Evolutionary conservation across 169 alveolate species (phyloP), one percentile per base, ranked within the genome.

Genomic region (Theileria sp.): DNA sequence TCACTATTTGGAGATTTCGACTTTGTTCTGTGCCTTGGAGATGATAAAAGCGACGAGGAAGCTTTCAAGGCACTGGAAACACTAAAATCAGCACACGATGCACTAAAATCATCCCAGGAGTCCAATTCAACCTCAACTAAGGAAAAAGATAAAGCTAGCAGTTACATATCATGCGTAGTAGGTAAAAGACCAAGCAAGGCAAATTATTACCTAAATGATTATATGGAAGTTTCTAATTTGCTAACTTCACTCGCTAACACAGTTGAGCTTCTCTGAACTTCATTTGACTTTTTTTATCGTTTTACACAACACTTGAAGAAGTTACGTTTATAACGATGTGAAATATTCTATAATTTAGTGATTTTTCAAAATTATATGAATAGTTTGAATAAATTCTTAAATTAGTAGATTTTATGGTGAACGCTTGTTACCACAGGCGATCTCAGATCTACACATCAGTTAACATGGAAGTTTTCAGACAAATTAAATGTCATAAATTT

Each of bases 161-260:
- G 64, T 15, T 77, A 69, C 82, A 77, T 84, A 8, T 77, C 90
- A 26, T 77, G 88, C 49, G 71, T 78, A 8, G 86, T 84, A 30
- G 90, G 90, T 4, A 84, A 68, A 73, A 84, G 78, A 44, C 90
- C 90, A 17, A 84, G 87, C 81, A 84, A 84, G 77, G 90, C 90
- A 44, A 77, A 50, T 70, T 84, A 78, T n/a, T 84, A 84, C 67
- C 51, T 84, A 10, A 77, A 84, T 56, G 81, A 70, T 19, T 54
- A 84, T 64, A 54, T 76, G 34, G 90, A 84, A 32, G 90, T 84
- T 2, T 15, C 86, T 4, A 77, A 76, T 25, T 61, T 84, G 68
- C 79, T 84, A 28, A 6, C 69, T 21, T 49, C 81, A 5, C 28
- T 81, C 13, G 65, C 88, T 25, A 25, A 66, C 32, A 38, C 30